Evolutionary conservation across 768 basidiomycete genomes (phyloP), one percentile per base, ranked within the genome.

Genomic region (Boletus sp.): DNA sequence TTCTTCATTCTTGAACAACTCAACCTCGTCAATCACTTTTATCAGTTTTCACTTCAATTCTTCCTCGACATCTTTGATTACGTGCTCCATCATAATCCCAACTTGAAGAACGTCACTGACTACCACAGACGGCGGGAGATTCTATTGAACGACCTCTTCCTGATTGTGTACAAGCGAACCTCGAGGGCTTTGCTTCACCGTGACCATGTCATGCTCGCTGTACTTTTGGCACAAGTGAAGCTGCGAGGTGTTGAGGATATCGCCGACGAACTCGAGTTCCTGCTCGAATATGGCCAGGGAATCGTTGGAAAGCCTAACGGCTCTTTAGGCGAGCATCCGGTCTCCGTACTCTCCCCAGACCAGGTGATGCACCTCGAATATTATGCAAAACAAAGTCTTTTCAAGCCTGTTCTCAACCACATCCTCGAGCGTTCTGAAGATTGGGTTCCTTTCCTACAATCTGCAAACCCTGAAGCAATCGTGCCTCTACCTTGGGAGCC

Each of bases 11-110:
- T 99, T 63, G 96, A 98, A 65, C 94, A 98, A 65, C 81, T 98
- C 47, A 88, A 92, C 68, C 79, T 88, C 50, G 83, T 98, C 75
- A 93, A 96, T 66, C 96, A 97, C 73, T 98, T 98, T 77, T 99
- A 99, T 67, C 93, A 98, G 70, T 99, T 99, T 79, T 98, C 97
- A 2, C 80, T 99, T 43, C 87, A 80, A 29, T 98, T 96, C 80
- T 99, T 99, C 88, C 82, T 98, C 55, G 96, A 97, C 69, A 96
- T 98, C 66, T 99, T 99, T 74, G 93, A 98, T 74, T 92, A 89
- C 63, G 85, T 96, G 54, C 82, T 98, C 8, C 88, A 89, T 60
- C 87, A 90, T 63, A 98, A 98, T 67, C 94, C 95, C 11, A 88
- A 93, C 68, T 81, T 98, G 57, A 85, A 81, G 70, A 83, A 81